A percentile compares a stretch with the other conserved stretches of the same genome.
Conservation (phyloP, 352 stramenopile species). For the Bremia lactucae region DNA sequence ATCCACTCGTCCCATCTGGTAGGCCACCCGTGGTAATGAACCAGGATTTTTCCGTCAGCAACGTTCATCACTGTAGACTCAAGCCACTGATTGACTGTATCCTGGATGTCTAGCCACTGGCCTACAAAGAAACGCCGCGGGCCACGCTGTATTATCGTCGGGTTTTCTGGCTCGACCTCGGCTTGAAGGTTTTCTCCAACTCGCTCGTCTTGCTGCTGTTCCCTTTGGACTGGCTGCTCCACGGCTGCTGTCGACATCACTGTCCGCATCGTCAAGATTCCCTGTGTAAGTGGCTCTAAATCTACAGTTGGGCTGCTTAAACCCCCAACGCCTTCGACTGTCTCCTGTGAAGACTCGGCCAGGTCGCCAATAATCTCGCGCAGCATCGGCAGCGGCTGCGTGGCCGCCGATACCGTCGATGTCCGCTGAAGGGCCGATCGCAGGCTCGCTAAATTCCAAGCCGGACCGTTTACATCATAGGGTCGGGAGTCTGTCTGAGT, state of each 20-base stretch:
- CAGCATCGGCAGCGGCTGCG: constrained; percentile 24
- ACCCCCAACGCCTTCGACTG: constrained; percentile 24
- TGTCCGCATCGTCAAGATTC: constrained; percentile 41
- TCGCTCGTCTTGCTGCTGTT: not conserved
- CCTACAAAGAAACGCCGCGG: constrained; percentile 72
- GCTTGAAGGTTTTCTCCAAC: not conserved
- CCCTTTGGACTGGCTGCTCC: not conserved
- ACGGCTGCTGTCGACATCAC: constrained; percentile 32
- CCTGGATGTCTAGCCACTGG: constrained; percentile 95
- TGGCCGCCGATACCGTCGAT: not conserved
- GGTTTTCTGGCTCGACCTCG: not conserved
- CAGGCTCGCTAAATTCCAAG: constrained; percentile 54
- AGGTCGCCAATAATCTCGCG: constrained; percentile 31
- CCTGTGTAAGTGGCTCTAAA: constrained; percentile 45
- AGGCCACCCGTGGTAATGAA: constrained; percentile 97
- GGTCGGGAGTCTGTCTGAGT: constrained; percentile 7
- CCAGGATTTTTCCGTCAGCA: constrained; percentile 71
- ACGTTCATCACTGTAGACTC: constrained; percentile 94
- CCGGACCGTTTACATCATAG: constrained; percentile 15
- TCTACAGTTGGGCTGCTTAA: constrained; percentile 17
- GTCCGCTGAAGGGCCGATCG: constrained; percentile 33
- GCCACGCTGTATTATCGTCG: constrained; percentile 14
- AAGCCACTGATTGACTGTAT: constrained; percentile 98
- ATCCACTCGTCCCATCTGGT: constrained; percentile 97
- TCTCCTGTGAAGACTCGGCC: constrained; percentile 15